Conservation (phyloP, 805 yeast genomes). For the Wickerhamomyces pijperi region DNA sequence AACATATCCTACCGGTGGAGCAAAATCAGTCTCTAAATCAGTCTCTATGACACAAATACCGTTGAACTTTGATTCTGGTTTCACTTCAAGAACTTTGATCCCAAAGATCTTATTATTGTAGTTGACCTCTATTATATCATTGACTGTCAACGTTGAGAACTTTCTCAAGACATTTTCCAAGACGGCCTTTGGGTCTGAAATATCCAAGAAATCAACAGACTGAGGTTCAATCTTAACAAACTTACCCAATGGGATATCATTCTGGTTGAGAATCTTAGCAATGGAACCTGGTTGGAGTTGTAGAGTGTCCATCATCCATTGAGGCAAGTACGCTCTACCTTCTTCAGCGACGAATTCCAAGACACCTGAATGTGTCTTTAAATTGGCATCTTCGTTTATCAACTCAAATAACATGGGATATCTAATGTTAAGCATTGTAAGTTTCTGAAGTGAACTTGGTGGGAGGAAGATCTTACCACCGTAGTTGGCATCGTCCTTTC, state of each 20-base stretch:
- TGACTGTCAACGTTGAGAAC: conserved; percentile 76
- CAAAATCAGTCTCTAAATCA: conserved; percentile 93
- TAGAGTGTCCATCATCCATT: conserved; percentile 89
- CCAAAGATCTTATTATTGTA: conserved; percentile 73
- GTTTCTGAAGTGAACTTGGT: conserved; percentile 78
- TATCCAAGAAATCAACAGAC: conserved; percentile 83
- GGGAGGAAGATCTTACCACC: conserved; percentile 97
- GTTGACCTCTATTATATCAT: conserved; percentile 74
- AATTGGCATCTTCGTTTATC: conserved; percentile 48
- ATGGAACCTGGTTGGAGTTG: conserved; percentile 70
- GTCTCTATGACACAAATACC: conserved; percentile 95
- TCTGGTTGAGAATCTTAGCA: conserved; percentile 62
- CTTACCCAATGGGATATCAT: conserved; percentile 63
- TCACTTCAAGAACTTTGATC: conserved; percentile 77
- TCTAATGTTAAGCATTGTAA: conserved; percentile 83
- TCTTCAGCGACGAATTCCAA: conserved; percentile 95
- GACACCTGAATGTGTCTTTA: conserved; percentile 82
- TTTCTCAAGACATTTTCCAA: conserved; percentile 84
- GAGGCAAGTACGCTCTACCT: conserved; percentile 89
- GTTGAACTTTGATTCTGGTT: conserved; percentile 53
- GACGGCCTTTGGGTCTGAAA: conserved; percentile 93
- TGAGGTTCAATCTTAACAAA: conserved; percentile 95
- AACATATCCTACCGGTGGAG: conserved; percentile 97
- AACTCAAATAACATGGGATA: conserved; percentile 94
- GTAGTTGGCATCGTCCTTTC: conserved; percentile 71